These are phyloP conservation scores for Aspergillus wentii DNA, from an alignment of 495 filamentous ascomycete species.

Conservation along the genomic window DNA sequence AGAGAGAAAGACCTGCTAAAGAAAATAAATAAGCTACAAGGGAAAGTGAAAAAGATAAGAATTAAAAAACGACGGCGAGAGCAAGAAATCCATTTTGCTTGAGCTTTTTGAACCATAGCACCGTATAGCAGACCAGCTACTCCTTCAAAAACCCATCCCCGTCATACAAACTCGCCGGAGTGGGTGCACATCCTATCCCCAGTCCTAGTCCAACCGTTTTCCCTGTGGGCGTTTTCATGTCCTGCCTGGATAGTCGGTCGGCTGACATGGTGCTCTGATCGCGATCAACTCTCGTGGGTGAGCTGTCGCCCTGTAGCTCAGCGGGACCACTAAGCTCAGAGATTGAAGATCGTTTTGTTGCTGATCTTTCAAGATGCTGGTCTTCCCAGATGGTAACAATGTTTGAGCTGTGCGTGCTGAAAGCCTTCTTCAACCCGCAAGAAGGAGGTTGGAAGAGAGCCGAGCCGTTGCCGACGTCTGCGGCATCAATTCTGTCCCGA, in stretches of 20 bases:
- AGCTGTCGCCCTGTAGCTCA: constrained; percentile 10
- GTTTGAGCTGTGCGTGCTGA: constrained; percentile 7
- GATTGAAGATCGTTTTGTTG: constrained; percentile 2
- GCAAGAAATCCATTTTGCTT: too few relatives aligned
- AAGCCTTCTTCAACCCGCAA: neutral
- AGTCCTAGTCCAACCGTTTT: constrained; percentile 31
- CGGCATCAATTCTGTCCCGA: constrained; percentile 4
- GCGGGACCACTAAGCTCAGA: constrained; percentile 10
- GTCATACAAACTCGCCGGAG: constrained; percentile 46
- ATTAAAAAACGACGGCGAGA: constrained; percentile 8
- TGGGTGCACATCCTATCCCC: constrained; percentile 24
- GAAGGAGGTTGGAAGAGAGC: neutral
- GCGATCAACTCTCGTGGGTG: constrained; percentile 6
- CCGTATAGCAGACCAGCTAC: too few relatives aligned
- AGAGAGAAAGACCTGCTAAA: neutral
- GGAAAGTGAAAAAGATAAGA: constrained; percentile 3
- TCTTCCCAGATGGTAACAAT: constrained; percentile 42
- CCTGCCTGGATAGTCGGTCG: constrained; percentile 15
- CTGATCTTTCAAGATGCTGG: neutral
- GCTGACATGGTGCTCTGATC: constrained; percentile 4
- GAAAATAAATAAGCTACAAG: neutral
- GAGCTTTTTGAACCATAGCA: too few relatives aligned
- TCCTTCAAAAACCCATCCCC: constrained; percentile 45
- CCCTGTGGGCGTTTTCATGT: constrained; percentile 25
- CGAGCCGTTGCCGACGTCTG: constrained; percentile 4